A percentile compares a stretch with the other conserved stretches of the same genome.
phyloP scores from a whole-genome alignment of 495 filamentous ascomycete genomes.

The Penicillium lagena region DNA sequence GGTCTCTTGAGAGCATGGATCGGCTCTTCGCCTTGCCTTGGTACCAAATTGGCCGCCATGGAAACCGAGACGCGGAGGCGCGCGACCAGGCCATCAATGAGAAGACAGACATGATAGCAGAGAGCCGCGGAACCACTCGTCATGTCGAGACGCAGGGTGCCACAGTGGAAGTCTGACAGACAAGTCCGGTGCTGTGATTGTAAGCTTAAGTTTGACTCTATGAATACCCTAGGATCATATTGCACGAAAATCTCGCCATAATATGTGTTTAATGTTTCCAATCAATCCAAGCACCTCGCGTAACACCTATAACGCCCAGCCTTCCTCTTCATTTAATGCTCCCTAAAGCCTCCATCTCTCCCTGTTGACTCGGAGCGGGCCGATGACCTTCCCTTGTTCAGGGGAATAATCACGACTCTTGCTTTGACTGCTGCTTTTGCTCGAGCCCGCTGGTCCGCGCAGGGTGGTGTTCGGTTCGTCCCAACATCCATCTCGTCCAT shows the following conservation, averaged over 20 bases:
- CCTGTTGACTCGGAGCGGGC: too few relatives aligned
- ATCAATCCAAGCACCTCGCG: too few relatives aligned
- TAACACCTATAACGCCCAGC: too few relatives aligned
- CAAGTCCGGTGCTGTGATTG: too few relatives aligned
- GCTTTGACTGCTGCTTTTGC: conserved; percentile 19
- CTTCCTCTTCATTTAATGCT: too few relatives aligned
- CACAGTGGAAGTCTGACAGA: background rate
- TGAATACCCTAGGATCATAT: background rate
- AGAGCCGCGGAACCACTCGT: conserved; percentile 9
- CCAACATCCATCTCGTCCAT: conserved; percentile 20
- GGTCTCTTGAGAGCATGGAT: conserved; percentile 52
- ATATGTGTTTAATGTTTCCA: too few relatives aligned
- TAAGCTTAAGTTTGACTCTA: too few relatives aligned
- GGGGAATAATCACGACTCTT: conserved; percentile 30
- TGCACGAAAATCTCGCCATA: too few relatives aligned
- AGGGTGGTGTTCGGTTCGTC: background rate
- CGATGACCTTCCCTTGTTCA: conserved; percentile 1
- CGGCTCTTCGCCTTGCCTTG: conserved; percentile 60
- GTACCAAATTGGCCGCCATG: conserved; percentile 57
- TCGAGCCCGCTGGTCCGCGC: background rate
- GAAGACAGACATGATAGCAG: conserved; percentile 17
- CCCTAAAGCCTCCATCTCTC: too few relatives aligned
- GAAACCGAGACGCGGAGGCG: conserved; percentile 49
- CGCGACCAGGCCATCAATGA: conserved; percentile 29
- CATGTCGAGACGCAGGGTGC: conserved; percentile 10